Evolutionary conservation across 441 rosid species (phyloP).

Genomic region (Pelargonium fulgidum): DNA sequence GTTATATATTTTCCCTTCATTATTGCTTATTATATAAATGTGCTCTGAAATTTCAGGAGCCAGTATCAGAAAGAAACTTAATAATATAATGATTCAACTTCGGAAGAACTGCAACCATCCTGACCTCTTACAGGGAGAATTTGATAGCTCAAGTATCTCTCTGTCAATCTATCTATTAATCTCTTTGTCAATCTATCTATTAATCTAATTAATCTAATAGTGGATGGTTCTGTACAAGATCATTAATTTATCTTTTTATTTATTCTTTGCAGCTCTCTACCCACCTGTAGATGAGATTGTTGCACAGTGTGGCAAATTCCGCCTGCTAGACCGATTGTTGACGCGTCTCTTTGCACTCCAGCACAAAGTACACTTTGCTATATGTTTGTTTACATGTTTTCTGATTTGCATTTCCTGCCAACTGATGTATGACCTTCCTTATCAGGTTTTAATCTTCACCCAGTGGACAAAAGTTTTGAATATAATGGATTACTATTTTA

Average conservation of each 20-base stretch:
- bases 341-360: constrained; percentile 50
- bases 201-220: constrained; percentile 2
- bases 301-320: constrained; percentile 89
- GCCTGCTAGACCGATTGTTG: constrained; percentile 69
- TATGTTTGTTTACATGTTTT: constrained; percentile 12
- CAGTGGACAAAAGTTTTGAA: constrained; percentile 90
- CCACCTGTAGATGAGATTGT: constrained; percentile 81
- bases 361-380: constrained; percentile 60
- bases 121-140: constrained; percentile 67
- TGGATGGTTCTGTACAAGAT: constrained; percentile 1
- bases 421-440: constrained; percentile 18
- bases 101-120: constrained; percentile 99
- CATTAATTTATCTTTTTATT: constrained; percentile 15
- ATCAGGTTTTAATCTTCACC: constrained; percentile 74
- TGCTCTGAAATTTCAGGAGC: constrained; percentile 33
- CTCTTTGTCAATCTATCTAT: neutral
- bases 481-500: constrained; percentile 92
- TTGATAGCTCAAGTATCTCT: constrained; percentile 62
- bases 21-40: constrained; percentile 7
- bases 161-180: constrained; percentile 10
- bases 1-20: neutral
- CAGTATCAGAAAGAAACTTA: constrained; percentile 63
- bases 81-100: constrained; percentile 71
- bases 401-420: constrained; percentile 21
- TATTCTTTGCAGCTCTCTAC: constrained; percentile 45